These are phyloP conservation scores for Fusarium sp. DNA, from an alignment of 2,329 filamentous ascomycete species.

Conservation along the genomic window DNA sequence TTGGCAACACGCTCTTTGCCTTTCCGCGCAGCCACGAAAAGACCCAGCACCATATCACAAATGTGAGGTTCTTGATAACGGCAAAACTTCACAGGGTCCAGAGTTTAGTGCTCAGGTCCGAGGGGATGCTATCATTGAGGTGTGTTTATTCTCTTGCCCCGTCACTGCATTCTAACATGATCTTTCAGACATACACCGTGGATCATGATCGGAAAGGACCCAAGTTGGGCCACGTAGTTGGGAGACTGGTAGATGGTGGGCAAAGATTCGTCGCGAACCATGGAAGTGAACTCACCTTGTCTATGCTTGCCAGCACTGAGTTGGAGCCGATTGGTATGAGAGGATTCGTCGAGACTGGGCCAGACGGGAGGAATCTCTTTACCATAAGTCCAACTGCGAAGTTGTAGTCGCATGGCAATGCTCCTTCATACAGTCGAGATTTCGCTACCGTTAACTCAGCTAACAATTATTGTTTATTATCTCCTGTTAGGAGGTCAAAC, in stretches of 20 bases:
- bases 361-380: slow-evolving; percentile 3
- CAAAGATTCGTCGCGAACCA: slow-evolving; percentile 49
- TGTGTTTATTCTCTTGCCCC: neutral
- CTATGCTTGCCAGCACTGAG: slow-evolving; percentile 15
- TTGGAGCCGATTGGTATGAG: slow-evolving; percentile 40
- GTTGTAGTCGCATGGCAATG: neutral
- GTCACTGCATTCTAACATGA: neutral
- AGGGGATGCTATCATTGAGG: slow-evolving; percentile 46
- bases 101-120: slow-evolving; percentile 32
- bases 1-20: slow-evolving; percentile 72
- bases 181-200: slow-evolving; percentile 49
- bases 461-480: too few relatives aligned
- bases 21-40: slow-evolving; percentile 61
- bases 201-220: slow-evolving; percentile 46
- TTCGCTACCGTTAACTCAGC: too few relatives aligned
- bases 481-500: too few relatives aligned
- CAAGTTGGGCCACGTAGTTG: slow-evolving; percentile 42
- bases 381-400: neutral
- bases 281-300: slow-evolving; percentile 38
- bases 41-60: slow-evolving; percentile 24
- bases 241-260: slow-evolving; percentile 31
- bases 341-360: neutral
- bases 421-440: too few relatives aligned
- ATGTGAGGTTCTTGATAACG: slow-evolving; percentile 9
- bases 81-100: slow-evolving; percentile 16